Evolutionary conservation across 805 yeast genomes (phyloP).

Genomic region (Yamadazyma insecticola): DNA sequence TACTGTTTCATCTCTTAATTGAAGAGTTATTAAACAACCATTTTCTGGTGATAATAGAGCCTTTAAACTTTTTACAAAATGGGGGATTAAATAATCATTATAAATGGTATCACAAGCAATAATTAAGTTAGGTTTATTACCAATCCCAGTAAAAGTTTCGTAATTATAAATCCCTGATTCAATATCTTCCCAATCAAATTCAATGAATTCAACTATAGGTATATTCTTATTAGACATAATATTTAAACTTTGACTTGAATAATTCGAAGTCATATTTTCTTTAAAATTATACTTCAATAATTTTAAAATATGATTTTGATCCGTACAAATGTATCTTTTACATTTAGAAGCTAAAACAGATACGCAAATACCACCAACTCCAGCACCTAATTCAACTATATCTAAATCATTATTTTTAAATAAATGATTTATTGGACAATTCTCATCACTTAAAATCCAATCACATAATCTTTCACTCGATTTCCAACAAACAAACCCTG

Average conservation of each 20-base stretch:
- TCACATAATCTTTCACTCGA: conserved; percentile 45
- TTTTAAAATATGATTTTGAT: conserved; percentile 52
- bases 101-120: conserved; percentile 65
- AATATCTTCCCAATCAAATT: conserved; percentile 59
- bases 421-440: conserved; percentile 21
- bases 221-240: conserved; percentile 1
- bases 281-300: conserved; percentile 43
- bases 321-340: conserved; percentile 49
- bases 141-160: conserved; percentile 5
- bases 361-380: conserved; percentile 51
- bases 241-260: conserved; percentile 1
- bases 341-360: conserved; percentile 29
- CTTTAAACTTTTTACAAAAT: conserved; percentile 41
- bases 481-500: conserved; percentile 62
- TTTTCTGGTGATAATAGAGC: conserved; percentile 31
- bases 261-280: conserved; percentile 22
- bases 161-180: conserved; percentile 28
- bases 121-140: conserved; percentile 41
- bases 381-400: conserved; percentile 60
- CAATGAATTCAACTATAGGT: conserved; percentile 40
- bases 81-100: conserved; percentile 54
- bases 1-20: conserved; percentile 49
- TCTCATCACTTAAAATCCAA: conserved; percentile 41
- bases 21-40: conserved; percentile 43
- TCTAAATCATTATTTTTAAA: conserved; percentile 5